Evolutionary conservation across 2,329 filamentous ascomycete species (phyloP).

Genomic region (Fusarium brachygibbosum): DNA sequence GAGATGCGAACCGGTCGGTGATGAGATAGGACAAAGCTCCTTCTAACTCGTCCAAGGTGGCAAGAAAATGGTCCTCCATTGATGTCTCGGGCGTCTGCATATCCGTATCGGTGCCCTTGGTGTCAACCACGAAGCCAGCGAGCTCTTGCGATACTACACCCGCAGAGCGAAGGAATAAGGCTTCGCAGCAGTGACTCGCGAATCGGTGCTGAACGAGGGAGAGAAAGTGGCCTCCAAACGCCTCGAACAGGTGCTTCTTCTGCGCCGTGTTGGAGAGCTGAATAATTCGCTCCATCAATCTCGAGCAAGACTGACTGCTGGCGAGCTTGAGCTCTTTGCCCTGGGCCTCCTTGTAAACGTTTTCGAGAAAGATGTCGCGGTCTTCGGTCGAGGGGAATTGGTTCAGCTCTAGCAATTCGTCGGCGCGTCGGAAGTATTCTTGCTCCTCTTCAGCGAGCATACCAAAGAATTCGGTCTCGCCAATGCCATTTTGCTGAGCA

Average conservation of each 20-base stretch:
- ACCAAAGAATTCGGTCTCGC: conserved; percentile 86
- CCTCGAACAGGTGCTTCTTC: conserved; percentile 87
- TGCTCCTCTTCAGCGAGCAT: conserved; percentile 94
- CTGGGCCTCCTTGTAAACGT: conserved; percentile 86
- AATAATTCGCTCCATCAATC: conserved; percentile 92
- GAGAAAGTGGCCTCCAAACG: conserved; percentile 88
- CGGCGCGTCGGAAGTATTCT: conserved; percentile 92
- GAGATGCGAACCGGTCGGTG: conserved; percentile 90
- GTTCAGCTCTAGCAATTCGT: conserved; percentile 90
- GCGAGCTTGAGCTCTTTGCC: conserved; percentile 97
- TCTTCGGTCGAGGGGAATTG: conserved; percentile 85
- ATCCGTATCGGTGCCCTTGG: conserved; percentile 59
- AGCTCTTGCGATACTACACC: conserved; percentile 82
- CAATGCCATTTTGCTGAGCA: conserved; percentile 46
- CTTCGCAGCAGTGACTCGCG: conserved; percentile 96
- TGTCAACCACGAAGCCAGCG: conserved; percentile 61
- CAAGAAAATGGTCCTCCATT: conserved; percentile 88
- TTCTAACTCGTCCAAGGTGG: conserved; percentile 89
- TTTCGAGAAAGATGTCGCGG: conserved; percentile 78
- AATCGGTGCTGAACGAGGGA: conserved; percentile 95
- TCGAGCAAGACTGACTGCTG: conserved; percentile 94
- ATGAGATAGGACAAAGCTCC: conserved; percentile 85
- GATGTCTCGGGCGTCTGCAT: conserved; percentile 67
- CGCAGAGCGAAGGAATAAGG: conserved; percentile 86
- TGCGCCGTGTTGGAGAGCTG: conserved; percentile 82